phyloP scores from a whole-genome alignment of 192 early-diverging fungal species.

The Backusella circina region DNA sequence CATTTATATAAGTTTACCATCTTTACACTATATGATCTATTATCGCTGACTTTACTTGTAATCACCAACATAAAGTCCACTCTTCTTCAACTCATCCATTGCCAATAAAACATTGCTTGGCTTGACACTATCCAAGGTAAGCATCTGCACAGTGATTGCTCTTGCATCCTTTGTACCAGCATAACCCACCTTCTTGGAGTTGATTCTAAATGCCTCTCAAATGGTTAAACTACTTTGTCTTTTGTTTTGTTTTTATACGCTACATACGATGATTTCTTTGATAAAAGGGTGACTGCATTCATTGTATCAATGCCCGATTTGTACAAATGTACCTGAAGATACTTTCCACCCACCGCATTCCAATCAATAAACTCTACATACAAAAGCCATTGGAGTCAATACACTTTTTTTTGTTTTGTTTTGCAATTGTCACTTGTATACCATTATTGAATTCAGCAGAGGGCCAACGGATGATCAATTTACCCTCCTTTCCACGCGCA shows the following conservation, averaged over 20 bases:
- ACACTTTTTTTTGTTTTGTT: background rate
- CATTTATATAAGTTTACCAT: slow-evolving; percentile 52
- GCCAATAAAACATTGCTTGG: slow-evolving; percentile 53
- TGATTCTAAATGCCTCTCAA: too few relatives aligned
- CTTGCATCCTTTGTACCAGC: slow-evolving; percentile 96
- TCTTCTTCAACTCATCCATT: slow-evolving; percentile 38
- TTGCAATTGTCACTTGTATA: background rate
- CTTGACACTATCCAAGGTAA: slow-evolving; percentile 63
- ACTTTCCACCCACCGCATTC: slow-evolving; percentile 57
- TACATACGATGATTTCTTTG: slow-evolving; percentile 43
- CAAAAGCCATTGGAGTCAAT: background rate
- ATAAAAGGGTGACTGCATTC: slow-evolving; percentile 67
- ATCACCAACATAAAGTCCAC: slow-evolving; percentile 69
- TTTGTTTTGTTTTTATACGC: background rate
- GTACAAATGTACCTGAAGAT: slow-evolving; percentile 81
- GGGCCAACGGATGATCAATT: slow-evolving; percentile 13
- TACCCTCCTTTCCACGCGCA: background rate
- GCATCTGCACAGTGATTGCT: slow-evolving; percentile 82
- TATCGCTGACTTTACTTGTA: slow-evolving; percentile 55
- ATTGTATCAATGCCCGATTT: slow-evolving; percentile 95
- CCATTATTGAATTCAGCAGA: background rate
- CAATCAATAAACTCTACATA: slow-evolving; percentile 7
- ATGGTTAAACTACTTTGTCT: background rate
- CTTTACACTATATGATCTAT: slow-evolving; percentile 80
- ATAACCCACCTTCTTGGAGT: slow-evolving; percentile 62